These are phyloP conservation scores for Plasmodium inui DNA, from an alignment of 169 alveolate species.

Conservation along the genomic window DNA sequence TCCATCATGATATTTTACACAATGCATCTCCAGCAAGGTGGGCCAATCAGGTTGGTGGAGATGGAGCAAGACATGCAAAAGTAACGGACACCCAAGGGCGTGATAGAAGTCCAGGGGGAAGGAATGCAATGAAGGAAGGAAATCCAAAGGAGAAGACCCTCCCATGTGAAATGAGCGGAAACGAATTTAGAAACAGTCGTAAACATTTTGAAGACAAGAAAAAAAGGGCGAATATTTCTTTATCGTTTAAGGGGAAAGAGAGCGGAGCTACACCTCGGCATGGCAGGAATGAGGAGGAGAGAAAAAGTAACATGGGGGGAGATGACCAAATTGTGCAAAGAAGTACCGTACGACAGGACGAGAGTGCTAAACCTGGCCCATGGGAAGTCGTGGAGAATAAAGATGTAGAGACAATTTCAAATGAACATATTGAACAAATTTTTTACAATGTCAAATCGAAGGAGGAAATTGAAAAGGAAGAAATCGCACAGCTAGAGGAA, in stretches of 20 bases:
- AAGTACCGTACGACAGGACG: neutral
- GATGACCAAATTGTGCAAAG: neutral
- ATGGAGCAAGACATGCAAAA: neutral
- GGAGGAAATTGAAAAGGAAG: slow-evolving; percentile 52
- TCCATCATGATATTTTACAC: neutral
- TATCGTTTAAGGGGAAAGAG: neutral
- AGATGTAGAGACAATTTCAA: slow-evolving; percentile 21
- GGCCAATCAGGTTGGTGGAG: neutral
- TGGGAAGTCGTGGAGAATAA: slow-evolving; percentile 51
- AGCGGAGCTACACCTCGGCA: neutral
- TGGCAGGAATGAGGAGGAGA: neutral
- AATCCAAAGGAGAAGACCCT: neutral
- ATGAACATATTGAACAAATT: slow-evolving; percentile 51
- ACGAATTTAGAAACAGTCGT: neutral
- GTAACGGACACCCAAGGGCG: neutral
- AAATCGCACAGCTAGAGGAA: slow-evolving; percentile 19
- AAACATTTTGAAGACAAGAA: neutral
- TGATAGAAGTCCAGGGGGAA: neutral
- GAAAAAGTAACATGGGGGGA: neutral
- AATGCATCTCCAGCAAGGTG: neutral
- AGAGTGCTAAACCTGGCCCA: slow-evolving; percentile 47
- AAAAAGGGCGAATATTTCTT: slow-evolving; percentile 1
- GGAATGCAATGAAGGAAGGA: neutral
- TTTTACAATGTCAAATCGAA: slow-evolving; percentile 64
- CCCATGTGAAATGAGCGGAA: neutral